Conservation (phyloP, 2,329 filamentous ascomycete species). For the Periglandula ipomoeae region DNA sequence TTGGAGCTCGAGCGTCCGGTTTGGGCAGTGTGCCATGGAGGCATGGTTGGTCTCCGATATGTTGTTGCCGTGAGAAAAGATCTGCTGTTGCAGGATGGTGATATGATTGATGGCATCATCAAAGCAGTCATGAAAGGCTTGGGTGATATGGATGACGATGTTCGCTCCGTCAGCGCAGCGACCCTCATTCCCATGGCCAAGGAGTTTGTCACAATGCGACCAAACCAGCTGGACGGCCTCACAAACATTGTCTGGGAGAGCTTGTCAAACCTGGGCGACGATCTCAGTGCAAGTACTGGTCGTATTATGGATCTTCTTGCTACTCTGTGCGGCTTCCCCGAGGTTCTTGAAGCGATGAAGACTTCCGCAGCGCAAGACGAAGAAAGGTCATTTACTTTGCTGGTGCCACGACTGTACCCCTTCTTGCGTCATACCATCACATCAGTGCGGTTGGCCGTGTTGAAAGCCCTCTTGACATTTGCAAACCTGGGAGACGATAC, state of each 20-base stretch:
- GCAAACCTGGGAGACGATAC: constrained; percentile 70
- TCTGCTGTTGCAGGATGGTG: constrained; percentile 70
- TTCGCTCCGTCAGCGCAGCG: constrained; percentile 93
- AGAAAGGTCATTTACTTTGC: constrained; percentile 80
- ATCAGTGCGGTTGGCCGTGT: constrained; percentile 83
- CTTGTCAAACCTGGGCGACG: constrained; percentile 90
- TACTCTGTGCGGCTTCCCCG: constrained; percentile 87
- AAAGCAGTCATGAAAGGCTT: constrained; percentile 91
- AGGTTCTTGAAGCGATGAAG: constrained; percentile 93
- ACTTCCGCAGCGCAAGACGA: constrained; percentile 72
- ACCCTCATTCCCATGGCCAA: constrained; percentile 93
- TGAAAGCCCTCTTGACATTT: constrained; percentile 89
- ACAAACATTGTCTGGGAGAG: constrained; percentile 98
- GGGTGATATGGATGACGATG: constrained; percentile 85
- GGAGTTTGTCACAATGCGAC: constrained; percentile 83
- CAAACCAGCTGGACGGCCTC: constrained; percentile 65
- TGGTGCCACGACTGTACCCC: constrained; percentile 89
- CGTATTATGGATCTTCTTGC: constrained; percentile 98
- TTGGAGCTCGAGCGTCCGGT: constrained; percentile 62
- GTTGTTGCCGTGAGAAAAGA: constrained; percentile 93
- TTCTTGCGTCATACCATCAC: constrained; percentile 97
- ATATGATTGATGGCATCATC: constrained; percentile 88
- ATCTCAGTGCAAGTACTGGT: constrained; percentile 92
- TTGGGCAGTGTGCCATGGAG: constrained; percentile 95
- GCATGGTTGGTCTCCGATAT: constrained; percentile 94